Conservation (phyloP, 441 rosid genomes). For the Populus trichocarpa region DNA sequence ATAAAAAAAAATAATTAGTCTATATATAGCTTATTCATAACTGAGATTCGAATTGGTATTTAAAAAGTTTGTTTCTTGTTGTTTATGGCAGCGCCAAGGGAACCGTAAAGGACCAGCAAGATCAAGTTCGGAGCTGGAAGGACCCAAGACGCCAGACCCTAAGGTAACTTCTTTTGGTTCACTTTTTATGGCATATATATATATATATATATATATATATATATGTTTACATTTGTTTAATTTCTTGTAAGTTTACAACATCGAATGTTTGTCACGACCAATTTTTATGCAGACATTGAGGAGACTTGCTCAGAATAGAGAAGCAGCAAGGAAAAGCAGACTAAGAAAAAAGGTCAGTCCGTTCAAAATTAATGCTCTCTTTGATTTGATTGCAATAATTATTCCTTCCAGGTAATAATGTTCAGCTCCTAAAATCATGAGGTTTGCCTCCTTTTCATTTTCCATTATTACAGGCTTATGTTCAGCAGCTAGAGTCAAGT, state of each 20-base stretch:
- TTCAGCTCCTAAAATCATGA: constrained; percentile 16
- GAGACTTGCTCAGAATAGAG: constrained; percentile 99
- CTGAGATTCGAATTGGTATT: constrained; percentile 34
- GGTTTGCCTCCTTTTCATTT: background rate
- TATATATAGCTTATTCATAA: constrained; percentile 9
- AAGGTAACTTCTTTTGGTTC: constrained; percentile 43
- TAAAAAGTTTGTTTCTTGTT: constrained; percentile 13
- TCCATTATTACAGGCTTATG: constrained; percentile 62
- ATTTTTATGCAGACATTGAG: constrained; percentile 59
- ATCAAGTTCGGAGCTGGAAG: constrained; percentile 79
- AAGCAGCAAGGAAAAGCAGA: constrained; percentile 98
- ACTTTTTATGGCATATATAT: background rate
- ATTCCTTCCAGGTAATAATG: background rate
- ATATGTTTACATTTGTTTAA: background rate
- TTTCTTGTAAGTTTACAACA: background rate
- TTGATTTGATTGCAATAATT: background rate
- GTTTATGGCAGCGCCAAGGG: constrained; percentile 60
- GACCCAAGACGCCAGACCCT: constrained; percentile 86
- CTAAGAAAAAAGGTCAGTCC: constrained; percentile 73
- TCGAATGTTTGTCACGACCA: constrained; percentile 8
- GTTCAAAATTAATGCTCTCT: background rate
- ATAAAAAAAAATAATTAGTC: constrained; percentile 2
- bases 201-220: no score
- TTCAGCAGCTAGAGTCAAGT: constrained; percentile 93
- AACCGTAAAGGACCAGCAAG: constrained; percentile 66